Evolutionary conservation across 2,329 filamentous ascomycete genomes (phyloP).

Genomic region (Sordariomycetes sp.): DNA sequence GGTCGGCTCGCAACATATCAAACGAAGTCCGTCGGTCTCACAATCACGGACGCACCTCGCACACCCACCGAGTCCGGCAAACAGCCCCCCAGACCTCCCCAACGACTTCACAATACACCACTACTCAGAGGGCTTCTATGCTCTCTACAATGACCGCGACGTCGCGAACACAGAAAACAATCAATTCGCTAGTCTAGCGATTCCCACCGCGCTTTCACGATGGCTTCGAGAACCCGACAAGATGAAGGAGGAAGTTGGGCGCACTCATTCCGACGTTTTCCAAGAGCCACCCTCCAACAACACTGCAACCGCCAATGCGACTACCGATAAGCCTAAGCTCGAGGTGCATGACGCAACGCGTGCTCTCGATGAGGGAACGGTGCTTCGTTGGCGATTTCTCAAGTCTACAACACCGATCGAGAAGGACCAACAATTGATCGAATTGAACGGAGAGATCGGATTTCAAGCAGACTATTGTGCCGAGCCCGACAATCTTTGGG

Average conservation of each 20-base stretch:
- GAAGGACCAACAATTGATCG: slow-evolving; percentile 49
- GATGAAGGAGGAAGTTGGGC: slow-evolving; percentile 58
- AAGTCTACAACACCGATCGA: slow-evolving; percentile 40
- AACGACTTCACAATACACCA: slow-evolving; percentile 56
- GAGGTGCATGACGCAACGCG: slow-evolving; percentile 39
- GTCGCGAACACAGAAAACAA: slow-evolving; percentile 60
- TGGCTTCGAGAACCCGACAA: slow-evolving; percentile 72
- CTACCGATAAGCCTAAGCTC: slow-evolving; percentile 31
- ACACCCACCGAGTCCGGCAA: slow-evolving; percentile 66
- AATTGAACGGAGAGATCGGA: slow-evolving; percentile 72
- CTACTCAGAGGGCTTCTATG: slow-evolving; percentile 68
- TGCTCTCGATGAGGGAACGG: slow-evolving; percentile 17
- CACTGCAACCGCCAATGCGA: no score
- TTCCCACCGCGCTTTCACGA: slow-evolving; percentile 63
- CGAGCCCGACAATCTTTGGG: slow-evolving; percentile 58
- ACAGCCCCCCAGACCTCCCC: slow-evolving; percentile 57
- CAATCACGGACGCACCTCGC: slow-evolving; percentile 51
- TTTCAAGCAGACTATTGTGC: slow-evolving; percentile 65
- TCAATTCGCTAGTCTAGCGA: slow-evolving; percentile 64
- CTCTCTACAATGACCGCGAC: slow-evolving; percentile 58
- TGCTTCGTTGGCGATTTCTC: slow-evolving; percentile 62
- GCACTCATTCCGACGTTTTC: slow-evolving; percentile 61
- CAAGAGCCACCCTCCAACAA: slow-evolving; percentile 35
- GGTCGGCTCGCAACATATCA: slow-evolving; percentile 56
- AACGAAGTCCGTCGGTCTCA: slow-evolving; percentile 55